Evolutionary conservation across 768 basidiomycete species (phyloP).

Genomic region (Omphalotus guepiniiformis): DNA sequence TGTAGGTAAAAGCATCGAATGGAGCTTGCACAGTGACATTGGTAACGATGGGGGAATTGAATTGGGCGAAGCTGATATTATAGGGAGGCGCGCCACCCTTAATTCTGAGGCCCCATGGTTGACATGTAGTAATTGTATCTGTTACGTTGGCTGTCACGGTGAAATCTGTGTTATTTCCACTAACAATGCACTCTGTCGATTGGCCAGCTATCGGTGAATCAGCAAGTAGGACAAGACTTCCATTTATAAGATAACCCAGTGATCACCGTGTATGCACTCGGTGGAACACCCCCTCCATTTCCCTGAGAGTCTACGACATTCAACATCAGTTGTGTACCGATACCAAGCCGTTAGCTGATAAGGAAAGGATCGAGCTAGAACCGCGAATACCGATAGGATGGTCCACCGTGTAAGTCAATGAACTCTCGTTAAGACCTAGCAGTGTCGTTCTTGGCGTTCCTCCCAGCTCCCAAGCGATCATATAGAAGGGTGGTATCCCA

Average conservation of each 20-base stretch:
- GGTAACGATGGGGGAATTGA: constrained; percentile 29
- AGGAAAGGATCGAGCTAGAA: background rate
- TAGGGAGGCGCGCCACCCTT: constrained; percentile 38
- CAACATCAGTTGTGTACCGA: constrained; percentile 34
- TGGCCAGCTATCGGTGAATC: constrained; percentile 23
- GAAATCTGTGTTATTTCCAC: constrained; percentile 21
- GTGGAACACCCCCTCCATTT: constrained; percentile 30
- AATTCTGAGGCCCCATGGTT: constrained; percentile 37
- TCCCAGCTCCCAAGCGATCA: constrained; percentile 29
- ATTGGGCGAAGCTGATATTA: constrained; percentile 29
- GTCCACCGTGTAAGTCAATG: constrained; percentile 30
- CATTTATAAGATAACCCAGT: constrained; percentile 20
- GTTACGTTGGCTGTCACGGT: constrained; percentile 33
- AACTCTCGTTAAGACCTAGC: constrained; percentile 24
- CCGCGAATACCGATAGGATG: constrained; percentile 22
- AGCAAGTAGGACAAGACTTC: background rate
- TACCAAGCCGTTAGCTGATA: background rate
- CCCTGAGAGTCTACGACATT: constrained; percentile 33
- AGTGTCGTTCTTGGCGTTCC: constrained; percentile 23
- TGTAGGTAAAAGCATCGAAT: constrained; percentile 32
- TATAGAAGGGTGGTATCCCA: constrained; percentile 29
- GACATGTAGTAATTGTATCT: constrained; percentile 30
- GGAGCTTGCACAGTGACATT: constrained; percentile 31
- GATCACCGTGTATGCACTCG: constrained; percentile 24
- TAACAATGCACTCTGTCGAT: constrained; percentile 26